Base-by-base conservation (phyloP, 129 eudicot species). In the Flaveria ramosissima region DNA sequence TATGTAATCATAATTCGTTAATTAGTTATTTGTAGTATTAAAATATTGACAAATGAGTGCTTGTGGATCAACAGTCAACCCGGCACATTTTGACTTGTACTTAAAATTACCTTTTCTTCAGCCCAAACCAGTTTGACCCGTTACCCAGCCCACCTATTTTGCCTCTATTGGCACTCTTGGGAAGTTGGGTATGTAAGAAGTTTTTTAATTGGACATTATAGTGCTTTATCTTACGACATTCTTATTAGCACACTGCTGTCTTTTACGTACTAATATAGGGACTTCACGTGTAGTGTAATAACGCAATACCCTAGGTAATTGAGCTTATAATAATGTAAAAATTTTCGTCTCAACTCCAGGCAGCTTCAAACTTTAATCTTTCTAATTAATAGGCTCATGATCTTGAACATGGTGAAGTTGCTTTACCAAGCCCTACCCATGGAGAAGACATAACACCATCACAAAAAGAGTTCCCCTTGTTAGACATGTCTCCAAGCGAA, bases 391-490 rank as follows among this genome's bases (percentile, higher is more conserved):
- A 80, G 83, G 78, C 19, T 53, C 56, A 50, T 43, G 80, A 73
- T 39, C 7, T 26, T 76, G 68, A 78, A 53, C 70, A 59, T 45
- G 84, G 55, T 27, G 59, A 72, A 16, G 52, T 50, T 21, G 72
- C 30, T 46, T 78, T 77, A 64, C 81, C 46, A 45, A 26, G 55
- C 81, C 13, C 71, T 46, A 63, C 70, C 69, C 17, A 77, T 62
- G 84, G 80, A 64, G 77, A 59, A 59, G 68, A 39, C 27, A 1
- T 21, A 46, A 65, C 79, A 77, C 86, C 75, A 61, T 71, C 13
- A 20, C 83, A 55, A 24, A 64, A 80, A 53, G 89, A 72, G 57
- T 30, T 81, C 68, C 39, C 78, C 39, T 84, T 78, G 80, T 73
- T 73, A 65, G 76, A 75, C 63, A 77, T 59, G 67, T 51, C 83